Base-by-base conservation (phyloP, 2,329 filamentous ascomycete species). In the Onygenales sp. region DNA sequence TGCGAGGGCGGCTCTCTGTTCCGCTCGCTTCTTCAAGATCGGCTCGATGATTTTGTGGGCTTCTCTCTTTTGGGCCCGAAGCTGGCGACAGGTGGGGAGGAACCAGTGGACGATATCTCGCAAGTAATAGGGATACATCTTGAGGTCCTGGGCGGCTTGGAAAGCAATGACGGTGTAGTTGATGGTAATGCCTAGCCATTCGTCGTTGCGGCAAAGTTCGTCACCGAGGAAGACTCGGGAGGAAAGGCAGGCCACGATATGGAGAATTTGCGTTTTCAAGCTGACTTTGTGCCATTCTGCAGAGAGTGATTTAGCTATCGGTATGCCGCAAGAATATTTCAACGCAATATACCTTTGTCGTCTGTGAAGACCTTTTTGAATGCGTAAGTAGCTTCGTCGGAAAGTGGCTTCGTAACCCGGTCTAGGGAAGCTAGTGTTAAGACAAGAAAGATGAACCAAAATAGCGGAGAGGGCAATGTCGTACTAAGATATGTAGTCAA, bases 211-310 rank as follows among this genome's bases (percentile, higher is more conserved):
- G 59, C 74, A 78, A 53, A 81, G 67, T 11, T 69, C 64, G 2
- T 72, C 60, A 1, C 79, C 79, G 6, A 81, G 73, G 57, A 82
- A 81, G 4, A 77, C 72, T 17, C 75, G 70, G 1, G 79, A 78
- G 31, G 77, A 80, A 21, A 83, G 60, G 2, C 78, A 75, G 6
- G 79, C 75, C 9, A 83, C 69, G 3, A 76, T 70, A 21, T 76
- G 70, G 2, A 82, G 69, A 43, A 78, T 68, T 54, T 81, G 76
- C 0, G 75, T 73, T 39, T 79, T 77, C 59, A 81, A 72, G 58
- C 73, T 75, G 50, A 81, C 73, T 0, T 77, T 62, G 1, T 75
- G 80, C 80, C 80, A 82, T 56, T 81, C 78, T 64, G 57, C 50
- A 45, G 38, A 56, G 13, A 27, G 21, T 27, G 32, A 21, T 59